Percentiles rank a stretch among this genome's conserved stretches.
These are phyloP conservation scores for Blastomyces emzantsi DNA, from an alignment of 2,329 filamentous ascomycete genomes.

Conservation along the genomic window DNA sequence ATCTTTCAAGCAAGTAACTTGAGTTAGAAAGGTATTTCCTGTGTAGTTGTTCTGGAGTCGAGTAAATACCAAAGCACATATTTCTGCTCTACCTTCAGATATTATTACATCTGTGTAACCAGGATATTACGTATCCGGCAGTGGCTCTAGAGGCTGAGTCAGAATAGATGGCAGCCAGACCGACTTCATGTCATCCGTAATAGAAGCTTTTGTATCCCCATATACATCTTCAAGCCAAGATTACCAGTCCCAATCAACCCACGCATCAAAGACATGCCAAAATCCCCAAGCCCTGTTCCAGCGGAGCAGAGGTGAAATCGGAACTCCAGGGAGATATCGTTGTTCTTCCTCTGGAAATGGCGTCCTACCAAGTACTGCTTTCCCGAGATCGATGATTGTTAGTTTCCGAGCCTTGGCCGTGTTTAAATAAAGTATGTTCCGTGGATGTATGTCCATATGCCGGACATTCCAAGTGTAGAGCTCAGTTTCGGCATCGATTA, in stretches of 20 bases:
- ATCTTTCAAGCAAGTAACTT: no score
- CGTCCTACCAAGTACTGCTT: not conserved
- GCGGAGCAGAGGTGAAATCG: slow-evolving; percentile 11
- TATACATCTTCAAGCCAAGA: slow-evolving; percentile 12
- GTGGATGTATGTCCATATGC: slow-evolving; percentile 13
- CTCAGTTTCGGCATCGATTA: slow-evolving; percentile 13
- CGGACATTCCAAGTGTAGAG: slow-evolving; percentile 13
- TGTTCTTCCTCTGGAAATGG: slow-evolving; percentile 2
- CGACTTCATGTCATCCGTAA: slow-evolving; percentile 7
- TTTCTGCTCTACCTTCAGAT: no score
- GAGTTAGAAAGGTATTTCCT: no score
- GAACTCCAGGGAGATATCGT: slow-evolving; percentile 9
- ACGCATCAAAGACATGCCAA: slow-evolving; percentile 8
- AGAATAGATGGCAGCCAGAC: slow-evolving; percentile 7
- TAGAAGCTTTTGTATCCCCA: not conserved
- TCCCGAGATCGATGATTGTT: slow-evolving; percentile 12
- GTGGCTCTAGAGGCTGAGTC: not conserved
- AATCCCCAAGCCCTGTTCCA: slow-evolving; percentile 6
- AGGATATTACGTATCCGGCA: not conserved
- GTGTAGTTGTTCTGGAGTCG: no score
- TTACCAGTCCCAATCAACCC: slow-evolving; percentile 15
- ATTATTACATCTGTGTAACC: no score
- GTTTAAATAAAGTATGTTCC: slow-evolving; percentile 12
- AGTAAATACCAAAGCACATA: no score
- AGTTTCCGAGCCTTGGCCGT: not conserved